Conservation (phyloP, 2,329 filamentous ascomycete genomes). For the Dothistroma pini region DNA sequence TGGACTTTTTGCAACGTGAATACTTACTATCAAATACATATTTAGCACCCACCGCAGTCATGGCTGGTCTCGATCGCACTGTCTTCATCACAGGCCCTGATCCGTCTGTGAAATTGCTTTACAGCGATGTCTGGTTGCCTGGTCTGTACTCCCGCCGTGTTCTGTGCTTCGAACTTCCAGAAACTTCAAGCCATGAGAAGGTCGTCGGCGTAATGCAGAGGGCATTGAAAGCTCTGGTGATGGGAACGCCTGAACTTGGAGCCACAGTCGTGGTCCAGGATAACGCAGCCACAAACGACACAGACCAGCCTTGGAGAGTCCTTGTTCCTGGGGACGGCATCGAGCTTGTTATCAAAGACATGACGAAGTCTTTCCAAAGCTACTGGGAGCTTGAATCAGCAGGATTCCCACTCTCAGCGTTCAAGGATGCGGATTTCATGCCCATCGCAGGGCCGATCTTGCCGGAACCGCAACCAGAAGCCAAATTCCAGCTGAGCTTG, state of each 20-base stretch:
- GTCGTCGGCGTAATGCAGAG: conserved; percentile 14
- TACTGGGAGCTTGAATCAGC: conserved; percentile 14
- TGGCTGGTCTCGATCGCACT: conserved; percentile 3
- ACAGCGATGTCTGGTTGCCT: conserved; percentile 25
- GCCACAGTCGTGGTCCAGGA: conserved; percentile 11
- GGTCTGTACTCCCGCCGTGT: conserved; percentile 21
- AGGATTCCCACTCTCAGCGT: conserved; percentile 19
- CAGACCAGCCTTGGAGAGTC: conserved; percentile 18
- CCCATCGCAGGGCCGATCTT: conserved; percentile 17
- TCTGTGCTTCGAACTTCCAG: conserved; percentile 18
- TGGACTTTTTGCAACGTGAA: no score
- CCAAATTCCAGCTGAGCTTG: conserved; percentile 19
- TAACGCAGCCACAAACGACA: conserved; percentile 15
- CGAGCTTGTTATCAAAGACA: conserved; percentile 18
- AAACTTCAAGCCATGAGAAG: conserved; percentile 15
- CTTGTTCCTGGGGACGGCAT: conserved; percentile 16
- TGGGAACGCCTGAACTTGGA: conserved; percentile 24
- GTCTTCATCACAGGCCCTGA: conserved; percentile 19
- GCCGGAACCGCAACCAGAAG: conserved; percentile 19
- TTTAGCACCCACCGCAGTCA: background rate
- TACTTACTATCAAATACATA: no score
- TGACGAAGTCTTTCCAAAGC: conserved; percentile 12
- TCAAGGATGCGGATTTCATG: conserved; percentile 20
- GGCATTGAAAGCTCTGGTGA: conserved; percentile 19
- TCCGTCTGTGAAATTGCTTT: conserved; percentile 15